Evolutionary conservation across 164 flowering plant species (phyloP).

Genomic region (Liriodendron chinense): DNA sequence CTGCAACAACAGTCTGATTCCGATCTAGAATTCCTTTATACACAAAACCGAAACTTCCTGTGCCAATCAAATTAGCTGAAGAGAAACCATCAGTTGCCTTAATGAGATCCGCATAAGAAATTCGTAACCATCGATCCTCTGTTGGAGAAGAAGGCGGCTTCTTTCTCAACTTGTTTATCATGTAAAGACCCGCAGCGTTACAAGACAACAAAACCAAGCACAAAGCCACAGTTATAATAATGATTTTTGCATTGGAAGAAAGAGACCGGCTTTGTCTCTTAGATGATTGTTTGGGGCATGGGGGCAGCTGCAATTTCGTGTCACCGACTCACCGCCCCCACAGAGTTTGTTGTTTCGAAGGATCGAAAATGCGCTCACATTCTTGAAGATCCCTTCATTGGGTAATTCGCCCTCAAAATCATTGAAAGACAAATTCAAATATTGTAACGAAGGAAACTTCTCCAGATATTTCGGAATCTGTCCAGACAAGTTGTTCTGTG

Average conservation of each 20-base stretch:
- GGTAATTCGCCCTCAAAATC: constrained; percentile 17
- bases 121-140: not conserved
- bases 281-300: constrained; percentile 1
- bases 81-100: constrained; percentile 29
- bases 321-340: no score
- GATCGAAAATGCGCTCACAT: constrained; percentile 20
- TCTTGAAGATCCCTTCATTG: constrained; percentile 12
- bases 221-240: not conserved
- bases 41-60: constrained; percentile 35
- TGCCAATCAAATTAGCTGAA: constrained; percentile 28
- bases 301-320: not conserved
- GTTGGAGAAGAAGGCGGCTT: not conserved
- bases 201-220: not conserved
- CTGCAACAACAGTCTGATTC: constrained; percentile 18
- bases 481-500: constrained; percentile 13
- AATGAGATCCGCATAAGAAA: constrained; percentile 20
- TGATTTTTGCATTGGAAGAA: not conserved
- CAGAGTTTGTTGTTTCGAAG: constrained; percentile 6
- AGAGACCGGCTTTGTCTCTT: not conserved
- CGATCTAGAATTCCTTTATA: constrained; percentile 22
- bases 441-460: not conserved
- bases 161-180: constrained; percentile 1
- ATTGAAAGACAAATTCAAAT: constrained; percentile 16
- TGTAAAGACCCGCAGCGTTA: not conserved
- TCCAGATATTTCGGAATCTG: constrained; percentile 4